Evolutionary conservation across 2,329 filamentous ascomycete genomes (phyloP).

Genomic region (Trichoderma citrinoviride): DNA sequence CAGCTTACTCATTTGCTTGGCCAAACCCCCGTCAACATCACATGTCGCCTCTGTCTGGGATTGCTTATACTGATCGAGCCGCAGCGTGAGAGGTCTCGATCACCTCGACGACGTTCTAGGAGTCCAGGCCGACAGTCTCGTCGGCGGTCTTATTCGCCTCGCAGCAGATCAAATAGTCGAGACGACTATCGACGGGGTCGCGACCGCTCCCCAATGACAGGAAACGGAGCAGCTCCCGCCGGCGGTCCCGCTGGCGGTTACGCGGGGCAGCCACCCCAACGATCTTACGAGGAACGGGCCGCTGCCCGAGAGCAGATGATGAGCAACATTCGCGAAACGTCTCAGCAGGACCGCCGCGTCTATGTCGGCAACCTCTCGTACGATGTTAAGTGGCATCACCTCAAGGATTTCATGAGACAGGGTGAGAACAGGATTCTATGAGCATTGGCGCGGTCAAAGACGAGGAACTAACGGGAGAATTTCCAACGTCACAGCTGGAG

Average conservation of each 20-base stretch:
- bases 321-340: constrained; percentile 87
- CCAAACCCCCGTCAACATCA: not conserved
- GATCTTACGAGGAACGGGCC: constrained; percentile 79
- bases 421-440: constrained; percentile 59
- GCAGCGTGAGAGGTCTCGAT: constrained; percentile 82
- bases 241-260: constrained; percentile 69
- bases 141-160: constrained; percentile 75
- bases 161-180: constrained; percentile 71
- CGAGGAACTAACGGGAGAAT: constrained; percentile 42
- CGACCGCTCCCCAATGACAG: constrained; percentile 84
- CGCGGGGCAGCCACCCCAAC: constrained; percentile 59
- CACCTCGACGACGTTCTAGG: constrained; percentile 77
- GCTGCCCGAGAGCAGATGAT: constrained; percentile 93
- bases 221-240: constrained; percentile 62
- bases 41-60: not conserved
- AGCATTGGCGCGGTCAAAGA: constrained; percentile 28
- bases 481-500: constrained; percentile 67
- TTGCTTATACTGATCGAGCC: constrained; percentile 11
- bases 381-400: constrained; percentile 99
- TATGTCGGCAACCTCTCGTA: constrained; percentile 99
- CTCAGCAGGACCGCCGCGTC: constrained; percentile 97
- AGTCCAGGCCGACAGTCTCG: constrained; percentile 69
- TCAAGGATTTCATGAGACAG: constrained; percentile 99
- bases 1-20: not conserved
- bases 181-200: constrained; percentile 72